Evolutionary conservation across 2,329 filamentous ascomycete species (phyloP).

Genomic region (Colletotrichum zoysiae): DNA sequence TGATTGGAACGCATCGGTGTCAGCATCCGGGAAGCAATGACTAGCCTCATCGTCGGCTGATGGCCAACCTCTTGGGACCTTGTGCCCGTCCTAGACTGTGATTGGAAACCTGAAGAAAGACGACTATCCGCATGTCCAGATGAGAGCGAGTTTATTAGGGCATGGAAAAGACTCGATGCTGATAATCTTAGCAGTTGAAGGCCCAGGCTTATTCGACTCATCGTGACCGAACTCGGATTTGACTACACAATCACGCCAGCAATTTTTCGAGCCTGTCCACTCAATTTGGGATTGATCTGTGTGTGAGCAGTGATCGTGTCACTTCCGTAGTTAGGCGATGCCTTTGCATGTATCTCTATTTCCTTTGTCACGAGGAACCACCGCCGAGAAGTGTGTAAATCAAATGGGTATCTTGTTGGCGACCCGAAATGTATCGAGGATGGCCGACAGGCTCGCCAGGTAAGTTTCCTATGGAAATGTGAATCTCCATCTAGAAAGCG

Average conservation of each 20-base stretch:
- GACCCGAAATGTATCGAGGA: neutral
- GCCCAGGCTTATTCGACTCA: no score
- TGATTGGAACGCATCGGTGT: conserved; percentile 20
- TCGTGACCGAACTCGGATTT: neutral
- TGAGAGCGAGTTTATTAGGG: no score
- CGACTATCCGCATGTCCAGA: neutral
- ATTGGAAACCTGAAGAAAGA: neutral
- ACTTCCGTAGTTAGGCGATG: neutral
- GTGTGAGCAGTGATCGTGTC: neutral
- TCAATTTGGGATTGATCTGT: neutral
- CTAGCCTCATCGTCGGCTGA: neutral
- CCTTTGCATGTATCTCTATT: neutral
- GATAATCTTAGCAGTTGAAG: neutral
- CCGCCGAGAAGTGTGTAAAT: neutral
- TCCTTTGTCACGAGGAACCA: no score
- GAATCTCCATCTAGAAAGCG: neutral
- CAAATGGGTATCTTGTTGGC: no score
- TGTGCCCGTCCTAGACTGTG: neutral
- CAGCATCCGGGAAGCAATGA: neutral
- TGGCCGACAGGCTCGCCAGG: neutral
- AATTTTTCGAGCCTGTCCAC: neutral
- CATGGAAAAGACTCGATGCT: neutral
- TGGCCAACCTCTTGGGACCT: neutral
- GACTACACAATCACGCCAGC: neutral
- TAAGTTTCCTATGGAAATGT: neutral